Percentiles rank a stretch among this genome's conserved stretches.
These are phyloP conservation scores for Chlorencoelia australis DNA, from an alignment of 2,329 filamentous ascomycete genomes.

Conservation along the genomic window DNA sequence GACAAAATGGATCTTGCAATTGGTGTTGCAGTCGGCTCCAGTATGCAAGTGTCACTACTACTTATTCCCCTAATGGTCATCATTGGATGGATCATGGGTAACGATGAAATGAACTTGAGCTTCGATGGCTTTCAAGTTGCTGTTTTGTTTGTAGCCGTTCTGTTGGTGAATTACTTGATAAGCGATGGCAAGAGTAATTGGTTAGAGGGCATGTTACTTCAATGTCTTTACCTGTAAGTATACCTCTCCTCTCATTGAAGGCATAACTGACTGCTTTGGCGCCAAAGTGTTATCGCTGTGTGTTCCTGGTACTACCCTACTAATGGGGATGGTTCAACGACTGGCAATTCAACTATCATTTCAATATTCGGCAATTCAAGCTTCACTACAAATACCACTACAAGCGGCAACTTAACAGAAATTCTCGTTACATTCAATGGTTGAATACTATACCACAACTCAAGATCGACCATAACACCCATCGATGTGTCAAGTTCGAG, in stretches of 20 bases:
- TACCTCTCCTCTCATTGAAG: not conserved
- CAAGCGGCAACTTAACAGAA: too few relatives aligned
- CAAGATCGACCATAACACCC: too few relatives aligned
- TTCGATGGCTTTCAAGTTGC: conserved; percentile 81
- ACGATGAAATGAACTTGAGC: conserved; percentile 56
- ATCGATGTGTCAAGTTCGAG: too few relatives aligned
- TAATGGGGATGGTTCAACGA: too few relatives aligned
- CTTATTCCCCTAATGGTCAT: conserved; percentile 74
- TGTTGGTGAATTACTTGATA: conserved; percentile 80
- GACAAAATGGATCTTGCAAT: conserved; percentile 70
- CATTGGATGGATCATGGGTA: conserved; percentile 64
- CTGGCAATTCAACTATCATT: too few relatives aligned
- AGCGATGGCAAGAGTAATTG: conserved; percentile 51
- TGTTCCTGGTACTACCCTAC: conserved; percentile 17
- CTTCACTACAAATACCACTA: too few relatives aligned
- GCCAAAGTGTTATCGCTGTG: conserved; percentile 15
- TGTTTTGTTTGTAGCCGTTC: conserved; percentile 70
- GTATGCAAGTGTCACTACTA: conserved; percentile 73
- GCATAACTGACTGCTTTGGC: not conserved
- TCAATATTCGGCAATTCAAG: too few relatives aligned
- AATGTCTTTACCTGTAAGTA: conserved; percentile 25
- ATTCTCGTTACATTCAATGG: too few relatives aligned
- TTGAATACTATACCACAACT: too few relatives aligned
- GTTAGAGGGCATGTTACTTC: conserved; percentile 25
- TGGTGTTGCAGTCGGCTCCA: conserved; percentile 72